Conservation (phyloP, 345 rosid species). For the Lagerstroemia speciosa region DNA sequence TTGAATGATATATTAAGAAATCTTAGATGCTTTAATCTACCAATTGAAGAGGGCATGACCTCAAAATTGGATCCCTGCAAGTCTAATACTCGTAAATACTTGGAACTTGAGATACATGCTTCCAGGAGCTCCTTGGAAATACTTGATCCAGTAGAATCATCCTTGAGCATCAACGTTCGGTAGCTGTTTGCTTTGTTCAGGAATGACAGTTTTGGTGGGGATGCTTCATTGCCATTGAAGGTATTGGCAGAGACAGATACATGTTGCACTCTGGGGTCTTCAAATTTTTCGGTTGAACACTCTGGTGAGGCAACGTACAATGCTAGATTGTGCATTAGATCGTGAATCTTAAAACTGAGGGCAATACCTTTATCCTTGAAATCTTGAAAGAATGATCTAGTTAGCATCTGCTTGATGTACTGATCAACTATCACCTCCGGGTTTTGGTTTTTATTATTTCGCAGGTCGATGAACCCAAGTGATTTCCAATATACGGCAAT, state of each 20-base stretch:
- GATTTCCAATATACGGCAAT: neutral
- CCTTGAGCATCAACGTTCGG: too few species aligned
- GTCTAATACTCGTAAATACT: neutral
- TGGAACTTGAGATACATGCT: neutral
- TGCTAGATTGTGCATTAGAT: constrained; percentile 16
- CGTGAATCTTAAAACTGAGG: constrained; percentile 12
- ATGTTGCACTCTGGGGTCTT: neutral
- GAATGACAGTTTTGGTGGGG: too few species aligned
- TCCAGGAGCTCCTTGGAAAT: neutral
- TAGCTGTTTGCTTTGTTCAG: too few species aligned
- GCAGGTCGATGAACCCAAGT: neutral
- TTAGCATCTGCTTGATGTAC: constrained; percentile 10
- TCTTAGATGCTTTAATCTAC: constrained; percentile 10
- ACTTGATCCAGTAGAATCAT: neutral
- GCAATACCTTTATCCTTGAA: neutral
- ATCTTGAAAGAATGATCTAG: constrained; percentile 17
- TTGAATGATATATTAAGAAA: too few species aligned
- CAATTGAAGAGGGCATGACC: constrained; percentile 1
- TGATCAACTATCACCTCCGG: constrained; percentile 11
- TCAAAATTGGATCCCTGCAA: neutral
- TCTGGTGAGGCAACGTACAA: neutral
- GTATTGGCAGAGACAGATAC: neutral
- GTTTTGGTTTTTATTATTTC: constrained; percentile 3
- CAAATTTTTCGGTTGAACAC: neutral
- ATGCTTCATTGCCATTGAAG: neutral